Base-by-base conservation (phyloP, 345 rosid genomes). In the Streptanthus diversifolius region DNA sequence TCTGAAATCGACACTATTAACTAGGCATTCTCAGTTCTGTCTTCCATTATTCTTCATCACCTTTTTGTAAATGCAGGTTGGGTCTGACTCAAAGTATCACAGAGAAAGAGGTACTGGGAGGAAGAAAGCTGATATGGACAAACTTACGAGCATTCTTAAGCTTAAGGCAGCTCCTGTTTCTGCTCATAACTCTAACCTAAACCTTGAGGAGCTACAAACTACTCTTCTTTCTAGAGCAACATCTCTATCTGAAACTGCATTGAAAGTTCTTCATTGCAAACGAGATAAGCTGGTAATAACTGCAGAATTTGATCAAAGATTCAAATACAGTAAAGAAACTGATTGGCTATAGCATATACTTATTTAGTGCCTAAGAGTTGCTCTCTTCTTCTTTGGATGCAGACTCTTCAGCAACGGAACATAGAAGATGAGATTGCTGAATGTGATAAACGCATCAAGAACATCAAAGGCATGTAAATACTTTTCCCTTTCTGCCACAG, bases 361-460 rank as follows among this genome's bases (percentile, higher is more conserved):
- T 17, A 37, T 48, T 10, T 7, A 5, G 5, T 48, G 57, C 32
- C 22, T 15, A 39, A 12, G 22, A 61, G 51, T 21, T 40, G 3
- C 14, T 63, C 61, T 53, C 70, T 39, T 40, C 45, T 30, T 27
- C 29, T 66, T 19, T 68, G 53, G 32, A 40, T 83, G 68, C 90
- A 92, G 98, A 79, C 79, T 75, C 77, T 78, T 63, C 86, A 87
- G 79, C 92, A 66, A n/a, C 83, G 95, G 11, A 19, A 66, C 22
- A 78, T 90, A 15, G 87, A 86, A 74, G 92, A 88, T 56, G 87
- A 85, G 73, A 85, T 92, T 81, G 91, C 90, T 56, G 57, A 74
- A 61, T 86, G 83, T 56, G 92, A 90, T 74, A 78, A 75, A 66
- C 30, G 59, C 56, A 83, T 90, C 63, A 81, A 81, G 64, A 80